Percentiles rank a stretch among this genome's conserved stretches.
Conservation (phyloP, 768 basidiomycete genomes). For the Mycena amicta region DNA sequence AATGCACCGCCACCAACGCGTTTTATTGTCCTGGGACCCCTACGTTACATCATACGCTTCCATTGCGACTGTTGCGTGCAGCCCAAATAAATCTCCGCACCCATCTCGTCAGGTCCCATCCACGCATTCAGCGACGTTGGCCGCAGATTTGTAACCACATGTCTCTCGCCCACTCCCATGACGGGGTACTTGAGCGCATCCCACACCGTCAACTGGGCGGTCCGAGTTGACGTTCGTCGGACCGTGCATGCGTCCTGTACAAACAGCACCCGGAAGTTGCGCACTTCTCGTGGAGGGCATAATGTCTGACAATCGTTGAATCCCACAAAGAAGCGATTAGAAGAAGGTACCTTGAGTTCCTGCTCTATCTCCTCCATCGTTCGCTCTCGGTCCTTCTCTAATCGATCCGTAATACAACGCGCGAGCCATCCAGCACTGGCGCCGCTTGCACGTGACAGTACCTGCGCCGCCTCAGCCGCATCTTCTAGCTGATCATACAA, state of each 20-base stretch:
- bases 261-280: slow-evolving; percentile 73
- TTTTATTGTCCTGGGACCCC: too few relatives aligned
- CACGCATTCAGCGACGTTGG: slow-evolving; percentile 72
- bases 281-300: slow-evolving; percentile 76
- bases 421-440: slow-evolving; percentile 68
- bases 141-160: slow-evolving; percentile 72
- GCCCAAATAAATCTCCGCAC: slow-evolving; percentile 70
- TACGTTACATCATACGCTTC: slow-evolving; percentile 37
- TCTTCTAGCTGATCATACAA: slow-evolving; percentile 71
- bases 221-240: slow-evolving; percentile 54
- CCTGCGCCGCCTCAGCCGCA: slow-evolving; percentile 41
- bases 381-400: slow-evolving; percentile 51
- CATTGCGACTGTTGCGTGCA: slow-evolving; percentile 69
- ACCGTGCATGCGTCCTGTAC: slow-evolving; percentile 63
- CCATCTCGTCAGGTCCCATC: slow-evolving; percentile 59
- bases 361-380: slow-evolving; percentile 64
- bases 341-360: slow-evolving; percentile 64
- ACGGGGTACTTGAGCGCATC: slow-evolving; percentile 58
- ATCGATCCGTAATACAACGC: slow-evolving; percentile 48
- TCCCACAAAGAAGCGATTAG: background rate
- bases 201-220: slow-evolving; percentile 84
- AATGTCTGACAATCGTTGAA: slow-evolving; percentile 36
- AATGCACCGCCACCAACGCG: too few relatives aligned
- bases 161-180: slow-evolving; percentile 67
- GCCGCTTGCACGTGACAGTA: slow-evolving; percentile 43